These are phyloP conservation scores for Sechiopsis laciniata DNA, from an alignment of 306 rosid species.

Conservation along the genomic window DNA sequence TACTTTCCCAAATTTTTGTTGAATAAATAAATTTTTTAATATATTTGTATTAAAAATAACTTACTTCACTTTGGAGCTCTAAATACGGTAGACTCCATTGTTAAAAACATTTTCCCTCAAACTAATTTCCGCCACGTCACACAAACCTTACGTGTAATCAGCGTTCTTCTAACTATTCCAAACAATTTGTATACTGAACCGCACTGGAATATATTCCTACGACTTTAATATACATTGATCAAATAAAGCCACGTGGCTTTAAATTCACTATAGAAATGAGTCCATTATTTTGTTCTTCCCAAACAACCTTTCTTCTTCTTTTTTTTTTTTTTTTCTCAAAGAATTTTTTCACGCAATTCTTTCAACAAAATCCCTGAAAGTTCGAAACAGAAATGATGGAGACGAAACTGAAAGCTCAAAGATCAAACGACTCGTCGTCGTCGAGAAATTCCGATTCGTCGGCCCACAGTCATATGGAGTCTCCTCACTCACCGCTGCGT, in stretches of 20 bases:
- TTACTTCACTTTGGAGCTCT: slow-evolving; percentile 19
- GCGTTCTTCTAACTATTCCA: not conserved
- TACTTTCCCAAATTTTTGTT: too few relatives aligned
- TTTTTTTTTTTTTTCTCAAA: not conserved
- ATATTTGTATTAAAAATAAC: too few relatives aligned
- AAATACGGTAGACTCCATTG: slow-evolving; percentile 9
- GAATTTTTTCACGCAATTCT: not conserved
- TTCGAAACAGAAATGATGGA: slow-evolving; percentile 19
- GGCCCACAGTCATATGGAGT: slow-evolving; percentile 37
- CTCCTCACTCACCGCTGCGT: slow-evolving; percentile 64
- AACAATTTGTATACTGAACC: not conserved
- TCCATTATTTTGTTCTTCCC: slow-evolving; percentile 6
- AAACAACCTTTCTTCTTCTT: slow-evolving; percentile 22
- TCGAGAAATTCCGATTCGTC: slow-evolving; percentile 51
- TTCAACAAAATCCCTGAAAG: slow-evolving; percentile 28
- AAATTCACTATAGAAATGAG: not conserved
- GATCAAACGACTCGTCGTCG: not conserved
- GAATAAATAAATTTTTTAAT: too few relatives aligned
- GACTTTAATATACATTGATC: not conserved
- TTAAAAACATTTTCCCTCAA: not conserved
- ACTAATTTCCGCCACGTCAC: not conserved
- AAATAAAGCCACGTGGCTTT: slow-evolving; percentile 25
- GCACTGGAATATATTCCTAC: slow-evolving; percentile 13
- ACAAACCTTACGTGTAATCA: slow-evolving; percentile 5
- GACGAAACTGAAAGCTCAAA: slow-evolving; percentile 19